Evolutionary conservation across 2,329 filamentous ascomycete genomes (phyloP).

Genomic region (Verticillium nubilum): DNA sequence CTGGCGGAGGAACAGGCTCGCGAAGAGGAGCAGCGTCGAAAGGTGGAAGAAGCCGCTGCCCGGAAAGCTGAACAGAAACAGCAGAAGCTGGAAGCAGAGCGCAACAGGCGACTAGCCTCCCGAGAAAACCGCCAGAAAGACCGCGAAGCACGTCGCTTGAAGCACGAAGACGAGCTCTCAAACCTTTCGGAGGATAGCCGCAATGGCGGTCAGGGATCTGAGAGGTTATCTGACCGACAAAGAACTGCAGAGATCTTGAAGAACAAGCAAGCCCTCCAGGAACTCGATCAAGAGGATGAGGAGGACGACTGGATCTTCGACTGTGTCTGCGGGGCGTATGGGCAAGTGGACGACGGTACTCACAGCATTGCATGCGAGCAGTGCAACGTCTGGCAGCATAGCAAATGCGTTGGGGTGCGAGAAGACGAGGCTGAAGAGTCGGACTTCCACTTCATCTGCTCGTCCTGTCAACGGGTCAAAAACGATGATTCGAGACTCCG

Average conservation of each 20-base stretch:
- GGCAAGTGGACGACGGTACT: conserved; percentile 88
- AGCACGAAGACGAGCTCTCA: conserved; percentile 78
- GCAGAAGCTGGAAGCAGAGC: conserved; percentile 60
- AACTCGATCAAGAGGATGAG: conserved; percentile 50
- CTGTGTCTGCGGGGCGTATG: conserved; percentile 85
- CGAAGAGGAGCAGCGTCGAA: conserved; percentile 63
- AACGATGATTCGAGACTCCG: conserved; percentile 55
- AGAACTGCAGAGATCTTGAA: conserved; percentile 78
- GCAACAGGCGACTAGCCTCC: conserved; percentile 74
- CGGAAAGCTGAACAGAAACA: conserved; percentile 61
- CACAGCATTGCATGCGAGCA: conserved; percentile 91
- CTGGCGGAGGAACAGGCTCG: conserved; percentile 65
- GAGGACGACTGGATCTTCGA: conserved; percentile 93
- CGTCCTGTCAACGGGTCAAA: conserved; percentile 66
- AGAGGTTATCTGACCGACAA: conserved; percentile 70
- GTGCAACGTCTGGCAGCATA: conserved; percentile 96
- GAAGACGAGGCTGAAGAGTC: conserved; percentile 75
- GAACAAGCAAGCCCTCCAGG: conserved; percentile 69
- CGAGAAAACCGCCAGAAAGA: conserved; percentile 82
- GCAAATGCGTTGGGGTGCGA: conserved; percentile 78
- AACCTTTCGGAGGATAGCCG: conserved; percentile 73
- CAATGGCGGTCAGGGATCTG: conserved; percentile 46
- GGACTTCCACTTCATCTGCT: conserved; percentile 84
- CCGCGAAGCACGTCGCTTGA: conserved; percentile 74
- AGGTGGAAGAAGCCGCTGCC: conserved; percentile 59